A percentile compares a stretch with the other conserved stretches of the same genome.
Conservation (phyloP, 495 filamentous ascomycete genomes). For the Pseudotulostoma volvatum region DNA sequence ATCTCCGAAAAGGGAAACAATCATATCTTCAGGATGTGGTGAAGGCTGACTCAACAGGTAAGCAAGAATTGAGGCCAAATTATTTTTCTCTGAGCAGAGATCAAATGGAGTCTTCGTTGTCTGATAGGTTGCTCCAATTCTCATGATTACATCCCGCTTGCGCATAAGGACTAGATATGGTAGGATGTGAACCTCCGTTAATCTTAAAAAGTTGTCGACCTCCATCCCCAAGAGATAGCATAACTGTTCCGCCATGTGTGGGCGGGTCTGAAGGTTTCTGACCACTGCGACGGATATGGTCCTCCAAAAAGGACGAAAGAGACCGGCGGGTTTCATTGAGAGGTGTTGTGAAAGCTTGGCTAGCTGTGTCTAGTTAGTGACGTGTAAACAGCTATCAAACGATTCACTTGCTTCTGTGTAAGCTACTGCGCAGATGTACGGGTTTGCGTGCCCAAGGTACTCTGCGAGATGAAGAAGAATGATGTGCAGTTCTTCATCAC, state of each 20-base stretch:
- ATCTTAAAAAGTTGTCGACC: conserved; percentile 52
- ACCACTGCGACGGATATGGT: conserved; percentile 63
- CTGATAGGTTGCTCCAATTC: conserved; percentile 58
- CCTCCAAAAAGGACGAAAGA: conserved; percentile 78
- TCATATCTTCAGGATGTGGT: conserved; percentile 44
- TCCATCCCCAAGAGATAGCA: conserved; percentile 63
- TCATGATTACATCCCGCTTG: conserved; percentile 59
- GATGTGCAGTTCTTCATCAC: conserved; percentile 69
- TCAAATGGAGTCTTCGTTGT: conserved; percentile 39
- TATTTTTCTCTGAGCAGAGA: conserved; percentile 46
- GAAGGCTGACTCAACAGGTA: conserved; percentile 59
- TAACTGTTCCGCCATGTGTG: conserved; percentile 65
- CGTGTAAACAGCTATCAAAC: conserved; percentile 2
- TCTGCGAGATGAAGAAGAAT: conserved; percentile 69
- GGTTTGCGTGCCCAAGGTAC: conserved; percentile 71
- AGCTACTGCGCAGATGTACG: conserved; percentile 58
- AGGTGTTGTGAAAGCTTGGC: conserved; percentile 46
- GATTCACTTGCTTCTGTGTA: conserved; percentile 54
- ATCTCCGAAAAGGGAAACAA: conserved; percentile 48
- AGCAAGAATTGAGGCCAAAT: conserved; percentile 64
- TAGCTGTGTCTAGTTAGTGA: conserved; percentile 22
- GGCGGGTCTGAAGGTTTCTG: conserved; percentile 61
- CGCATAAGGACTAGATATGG: conserved; percentile 71
- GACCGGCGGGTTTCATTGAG: conserved; percentile 38
- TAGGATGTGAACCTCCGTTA: conserved; percentile 65